Base-by-base conservation (phyloP, 2,329 filamentous ascomycete species). In the Sporothrix luriei region DNA sequence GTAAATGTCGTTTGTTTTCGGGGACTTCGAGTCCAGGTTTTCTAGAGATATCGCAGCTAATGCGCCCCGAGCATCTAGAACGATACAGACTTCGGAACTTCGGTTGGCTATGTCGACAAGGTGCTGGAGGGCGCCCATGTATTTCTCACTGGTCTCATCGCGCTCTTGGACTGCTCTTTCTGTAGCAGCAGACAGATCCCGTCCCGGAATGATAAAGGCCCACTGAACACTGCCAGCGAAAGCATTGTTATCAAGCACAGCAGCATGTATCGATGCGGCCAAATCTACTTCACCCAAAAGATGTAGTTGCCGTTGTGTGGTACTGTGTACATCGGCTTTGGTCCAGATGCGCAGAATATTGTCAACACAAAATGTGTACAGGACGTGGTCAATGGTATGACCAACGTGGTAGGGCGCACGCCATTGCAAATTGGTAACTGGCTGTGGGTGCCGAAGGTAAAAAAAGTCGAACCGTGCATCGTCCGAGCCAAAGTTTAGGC, bases 41-140 rank as follows among this genome's bases (percentile, higher is more conserved):
- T 98, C 94, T 69, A 99, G 81, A 0, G 93, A 94, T 92, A 94
- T 97, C 0, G 92, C 93, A 52, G 92, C 93, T 90, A 98, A 92
- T 73, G 90, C 89, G 0, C 94, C 94, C 62, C 85, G 83, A n/a
- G 90, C 89, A 78, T 98, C 93, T 62, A 97, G 83, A 10, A 94
- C 88, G 29, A 98, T 84, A 74, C 93, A 95, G 2, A 99, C 87
- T 77, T 99, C 95, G 0, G 94, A 92, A 69, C 86, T 91, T 67
- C 90, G 90, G 72, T 94, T 95, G 11, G 93, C 92, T 74, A 97
- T 86, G 74, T 93, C 91, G 55, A 97, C 90, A 5, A 98, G 82
- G 76, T 97, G 92, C 74, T 95, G 90, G 66, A 97, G 82, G 6
- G 91, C 90, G 72, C 92, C 86, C 71, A 90, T 88, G 33, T 90